Conservation (phyloP, 2,329 filamentous ascomycete species). For the Daldinia sp. region DNA sequence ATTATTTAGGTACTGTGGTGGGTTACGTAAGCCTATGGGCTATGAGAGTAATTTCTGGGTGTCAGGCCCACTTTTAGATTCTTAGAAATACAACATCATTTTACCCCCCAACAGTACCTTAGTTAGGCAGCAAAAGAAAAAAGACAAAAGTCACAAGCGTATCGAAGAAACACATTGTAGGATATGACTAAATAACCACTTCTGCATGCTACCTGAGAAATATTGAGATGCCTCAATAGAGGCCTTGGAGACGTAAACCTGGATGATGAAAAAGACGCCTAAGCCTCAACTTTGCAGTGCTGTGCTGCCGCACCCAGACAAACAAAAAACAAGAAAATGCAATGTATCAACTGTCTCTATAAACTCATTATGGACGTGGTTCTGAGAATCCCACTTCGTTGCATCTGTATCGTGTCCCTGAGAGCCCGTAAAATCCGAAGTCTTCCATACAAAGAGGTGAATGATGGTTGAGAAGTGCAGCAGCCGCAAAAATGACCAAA, state of each 20-base stretch:
- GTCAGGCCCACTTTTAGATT: too few species aligned
- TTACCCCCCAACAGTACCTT: too few species aligned
- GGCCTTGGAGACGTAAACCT: conserved; percentile 27
- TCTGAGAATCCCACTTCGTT: conserved; percentile 15
- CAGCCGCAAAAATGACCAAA: conserved; percentile 21
- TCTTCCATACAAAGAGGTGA: conserved; percentile 34
- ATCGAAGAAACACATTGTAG: neutral
- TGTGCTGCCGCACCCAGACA: conserved; percentile 19
- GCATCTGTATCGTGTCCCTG: conserved; percentile 22
- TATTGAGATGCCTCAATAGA: conserved; percentile 32
- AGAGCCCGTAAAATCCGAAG: conserved; percentile 28
- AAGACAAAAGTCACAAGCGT: conserved; percentile 15
- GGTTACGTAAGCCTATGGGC: too few species aligned
- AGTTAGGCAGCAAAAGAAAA: conserved; percentile 11
- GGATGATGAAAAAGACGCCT: conserved; percentile 28
- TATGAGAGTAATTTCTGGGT: too few species aligned
- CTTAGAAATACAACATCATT: too few species aligned
- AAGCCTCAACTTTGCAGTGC: conserved; percentile 27
- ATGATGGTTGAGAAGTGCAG: conserved; percentile 35
- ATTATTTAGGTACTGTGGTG: neutral
- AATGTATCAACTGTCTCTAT: conserved; percentile 38
- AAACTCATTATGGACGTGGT: conserved; percentile 33
- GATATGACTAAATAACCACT: conserved; percentile 21
- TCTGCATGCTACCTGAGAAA: conserved; percentile 28
- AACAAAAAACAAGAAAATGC: conserved; percentile 19